Evolutionary conservation across 2,329 filamentous ascomycete species (phyloP).

Genomic region (Colletotrichum destructivum): DNA sequence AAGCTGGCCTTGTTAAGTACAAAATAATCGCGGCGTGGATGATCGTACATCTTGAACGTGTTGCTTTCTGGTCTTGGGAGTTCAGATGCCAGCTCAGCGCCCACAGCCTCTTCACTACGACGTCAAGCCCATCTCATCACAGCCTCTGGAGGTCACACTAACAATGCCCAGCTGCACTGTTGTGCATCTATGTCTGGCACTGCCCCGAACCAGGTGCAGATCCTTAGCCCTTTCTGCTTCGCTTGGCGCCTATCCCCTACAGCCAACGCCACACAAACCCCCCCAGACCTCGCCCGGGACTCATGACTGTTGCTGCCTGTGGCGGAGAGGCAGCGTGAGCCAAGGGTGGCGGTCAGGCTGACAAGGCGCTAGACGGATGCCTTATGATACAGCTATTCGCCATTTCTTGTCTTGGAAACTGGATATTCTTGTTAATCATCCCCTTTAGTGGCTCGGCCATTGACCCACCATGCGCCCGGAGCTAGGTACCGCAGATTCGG

Average conservation of each 20-base stretch:
- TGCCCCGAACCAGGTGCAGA: constrained; percentile 7
- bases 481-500: no score
- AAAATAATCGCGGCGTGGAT: background rate
- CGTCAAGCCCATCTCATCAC: constrained; percentile 9
- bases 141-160: constrained; percentile 30
- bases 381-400: background rate
- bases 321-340: background rate
- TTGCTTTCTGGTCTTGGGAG: background rate
- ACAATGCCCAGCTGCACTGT: constrained; percentile 1
- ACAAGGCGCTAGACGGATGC: background rate
- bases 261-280: background rate
- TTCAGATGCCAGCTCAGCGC: background rate
- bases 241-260: background rate
- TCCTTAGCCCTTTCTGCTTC: background rate
- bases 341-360: background rate
- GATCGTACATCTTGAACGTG: constrained; percentile 7
- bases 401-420: background rate
- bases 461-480: no score
- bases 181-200: constrained; percentile 4
- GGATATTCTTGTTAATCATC: no score
- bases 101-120: constrained; percentile 19
- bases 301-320: constrained; percentile 4
- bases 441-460: no score
- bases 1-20: background rate
- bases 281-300: background rate